A percentile compares a stretch with the other conserved stretches of the same genome.
Conservation (phyloP, 768 basidiomycete genomes). For the Lentinula lateritia region DNA sequence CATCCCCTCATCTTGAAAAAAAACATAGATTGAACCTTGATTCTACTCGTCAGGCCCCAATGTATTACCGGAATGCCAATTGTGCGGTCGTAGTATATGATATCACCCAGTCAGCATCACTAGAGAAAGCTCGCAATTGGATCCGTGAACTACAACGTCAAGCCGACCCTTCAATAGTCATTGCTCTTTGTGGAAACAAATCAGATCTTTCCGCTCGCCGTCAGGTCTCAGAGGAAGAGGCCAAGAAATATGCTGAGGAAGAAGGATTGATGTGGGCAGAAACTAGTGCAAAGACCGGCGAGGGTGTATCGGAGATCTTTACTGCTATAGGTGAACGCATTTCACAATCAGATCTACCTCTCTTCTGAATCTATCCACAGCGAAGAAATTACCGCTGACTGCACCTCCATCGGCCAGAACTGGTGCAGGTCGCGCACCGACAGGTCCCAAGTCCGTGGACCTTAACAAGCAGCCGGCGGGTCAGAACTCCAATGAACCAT, state of each 20-base stretch:
- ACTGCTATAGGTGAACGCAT: constrained; percentile 66
- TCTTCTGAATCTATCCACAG: constrained; percentile 30
- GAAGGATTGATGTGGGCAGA: constrained; percentile 93
- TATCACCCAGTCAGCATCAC: constrained; percentile 86
- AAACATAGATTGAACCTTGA: constrained; percentile 8
- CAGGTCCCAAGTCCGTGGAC: constrained; percentile 62
- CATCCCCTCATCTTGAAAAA: neutral
- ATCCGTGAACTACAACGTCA: constrained; percentile 95
- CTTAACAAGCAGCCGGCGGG: constrained; percentile 62
- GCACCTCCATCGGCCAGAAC: constrained; percentile 63
- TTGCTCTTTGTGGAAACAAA: constrained; percentile 96
- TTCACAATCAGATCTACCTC: constrained; percentile 3
- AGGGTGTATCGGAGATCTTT: constrained; percentile 84
- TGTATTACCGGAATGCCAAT: constrained; percentile 96
- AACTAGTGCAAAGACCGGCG: constrained; percentile 85
- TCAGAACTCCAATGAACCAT: constrained; percentile 55
- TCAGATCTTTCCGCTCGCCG: constrained; percentile 79
- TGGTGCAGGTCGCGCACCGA: constrained; percentile 44
- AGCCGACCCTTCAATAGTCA: constrained; percentile 94
- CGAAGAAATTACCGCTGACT: constrained; percentile 84
- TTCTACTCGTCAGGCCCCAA: constrained; percentile 58
- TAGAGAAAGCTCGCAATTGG: constrained; percentile 95
- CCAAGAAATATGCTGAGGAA: constrained; percentile 88
- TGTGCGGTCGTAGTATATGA: constrained; percentile 95
- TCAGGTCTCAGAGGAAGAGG: constrained; percentile 83